phyloP scores from a whole-genome alignment of 148 eudicot genomes.

The Spergularia marina region DNA sequence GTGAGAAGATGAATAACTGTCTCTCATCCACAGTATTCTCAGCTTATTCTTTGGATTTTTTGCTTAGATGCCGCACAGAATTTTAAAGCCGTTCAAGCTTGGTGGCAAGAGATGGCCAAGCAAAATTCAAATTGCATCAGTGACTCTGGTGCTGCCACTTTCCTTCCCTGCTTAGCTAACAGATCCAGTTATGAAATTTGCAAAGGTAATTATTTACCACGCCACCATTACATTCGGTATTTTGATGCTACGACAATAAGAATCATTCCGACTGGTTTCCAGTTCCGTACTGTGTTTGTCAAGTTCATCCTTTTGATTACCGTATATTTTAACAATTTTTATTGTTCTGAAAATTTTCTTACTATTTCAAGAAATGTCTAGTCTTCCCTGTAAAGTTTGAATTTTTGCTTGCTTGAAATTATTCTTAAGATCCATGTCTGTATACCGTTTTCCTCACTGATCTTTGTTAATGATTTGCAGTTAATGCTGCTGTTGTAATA shows the following conservation, averaged over 20 bases:
- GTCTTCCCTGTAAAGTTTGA: background rate
- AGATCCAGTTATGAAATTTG: slow-evolving; percentile 32
- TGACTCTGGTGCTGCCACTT: slow-evolving; percentile 28
- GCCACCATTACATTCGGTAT: background rate
- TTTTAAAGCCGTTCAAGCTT: slow-evolving; percentile 71
- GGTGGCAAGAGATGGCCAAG: slow-evolving; percentile 94
- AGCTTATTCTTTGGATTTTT: slow-evolving; percentile 1
- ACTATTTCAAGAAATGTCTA: background rate
- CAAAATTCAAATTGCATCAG: slow-evolving; percentile 34
- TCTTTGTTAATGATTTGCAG: slow-evolving; percentile 35
- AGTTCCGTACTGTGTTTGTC: background rate
- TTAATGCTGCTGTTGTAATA: slow-evolving; percentile 58
- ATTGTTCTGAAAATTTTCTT: background rate
- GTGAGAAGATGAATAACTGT: background rate
- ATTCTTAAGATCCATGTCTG: background rate
- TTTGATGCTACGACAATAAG: background rate
- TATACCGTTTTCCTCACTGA: slow-evolving; percentile 1
- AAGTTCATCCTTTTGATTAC: background rate
- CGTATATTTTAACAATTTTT: background rate
- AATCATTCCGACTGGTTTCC: background rate
- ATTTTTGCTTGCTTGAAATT: background rate
- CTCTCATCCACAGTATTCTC: slow-evolving; percentile 1
- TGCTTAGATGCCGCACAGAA: slow-evolving; percentile 50
- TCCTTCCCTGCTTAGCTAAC: slow-evolving; percentile 30
- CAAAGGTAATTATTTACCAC: slow-evolving; percentile 37